Conservation (phyloP, 345 rosid species). For the Carallia pectinifolia region DNA sequence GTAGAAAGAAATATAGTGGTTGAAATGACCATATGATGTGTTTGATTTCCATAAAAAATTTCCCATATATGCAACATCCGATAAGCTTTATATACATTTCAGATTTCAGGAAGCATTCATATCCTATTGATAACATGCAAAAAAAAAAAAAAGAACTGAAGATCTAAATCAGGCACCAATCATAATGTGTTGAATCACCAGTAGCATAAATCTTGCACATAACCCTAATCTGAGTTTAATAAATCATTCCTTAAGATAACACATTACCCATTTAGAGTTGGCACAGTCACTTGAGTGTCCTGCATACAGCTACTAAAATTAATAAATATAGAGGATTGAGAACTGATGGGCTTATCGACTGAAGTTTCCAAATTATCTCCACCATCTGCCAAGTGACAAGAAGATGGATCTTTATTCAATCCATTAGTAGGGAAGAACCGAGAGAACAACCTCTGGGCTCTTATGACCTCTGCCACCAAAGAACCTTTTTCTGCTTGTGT, state of each 20-base stretch:
- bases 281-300: constrained; percentile 70
- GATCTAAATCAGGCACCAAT: neutral
- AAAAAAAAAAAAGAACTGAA: no score
- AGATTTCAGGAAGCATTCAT: no score
- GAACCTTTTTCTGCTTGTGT: constrained; percentile 40
- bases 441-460: constrained; percentile 59
- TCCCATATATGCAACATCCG: no score
- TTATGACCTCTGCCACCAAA: constrained; percentile 46
- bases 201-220: neutral
- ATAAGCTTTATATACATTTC: no score
- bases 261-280: constrained; percentile 81
- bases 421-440: constrained; percentile 40
- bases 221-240: neutral
- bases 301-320: constrained; percentile 77
- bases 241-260: constrained; percentile 4
- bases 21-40: no score
- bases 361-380: constrained; percentile 18
- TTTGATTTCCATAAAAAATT: no score
- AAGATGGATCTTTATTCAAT: constrained; percentile 21
- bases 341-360: constrained; percentile 28
- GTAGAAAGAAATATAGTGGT: no score
- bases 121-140: no score
- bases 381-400: constrained; percentile 20
- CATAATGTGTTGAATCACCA: neutral
- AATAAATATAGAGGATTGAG: constrained; percentile 47